A percentile compares a stretch with the other conserved stretches of the same genome.
Conservation (phyloP, 2,329 filamentous ascomycete species). For the Colletotrichum orchidophilum region DNA sequence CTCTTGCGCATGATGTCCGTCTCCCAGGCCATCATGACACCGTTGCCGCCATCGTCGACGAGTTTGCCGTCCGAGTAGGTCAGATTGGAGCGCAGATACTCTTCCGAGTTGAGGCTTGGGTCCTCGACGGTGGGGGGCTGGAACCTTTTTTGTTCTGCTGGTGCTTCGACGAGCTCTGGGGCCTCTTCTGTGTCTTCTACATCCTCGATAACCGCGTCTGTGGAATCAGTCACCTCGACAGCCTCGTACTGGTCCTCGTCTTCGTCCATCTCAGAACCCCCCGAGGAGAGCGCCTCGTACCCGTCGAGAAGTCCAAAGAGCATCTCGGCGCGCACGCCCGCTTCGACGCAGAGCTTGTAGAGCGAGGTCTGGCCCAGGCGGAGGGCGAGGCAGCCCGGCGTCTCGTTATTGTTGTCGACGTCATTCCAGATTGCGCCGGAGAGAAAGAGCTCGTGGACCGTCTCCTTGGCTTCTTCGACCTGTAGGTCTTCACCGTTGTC, state of each 20-base stretch:
- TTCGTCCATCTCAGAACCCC: slow-evolving; percentile 52
- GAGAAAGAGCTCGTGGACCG: slow-evolving; percentile 80
- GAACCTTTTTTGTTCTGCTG: slow-evolving; percentile 42
- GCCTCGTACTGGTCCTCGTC: slow-evolving; percentile 60
- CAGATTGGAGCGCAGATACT: slow-evolving; percentile 74
- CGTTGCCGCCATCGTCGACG: slow-evolving; percentile 79
- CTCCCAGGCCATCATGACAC: slow-evolving; percentile 96
- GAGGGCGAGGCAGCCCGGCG: slow-evolving; percentile 86
- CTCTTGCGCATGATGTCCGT: slow-evolving; percentile 84
- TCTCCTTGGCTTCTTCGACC: slow-evolving; percentile 71
- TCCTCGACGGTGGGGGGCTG: slow-evolving; percentile 48
- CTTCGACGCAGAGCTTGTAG: slow-evolving; percentile 87
- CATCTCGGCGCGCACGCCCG: slow-evolving; percentile 90
- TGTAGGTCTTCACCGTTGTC: slow-evolving; percentile 41
- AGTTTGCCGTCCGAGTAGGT: slow-evolving; percentile 73
- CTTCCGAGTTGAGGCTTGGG: slow-evolving; percentile 67
- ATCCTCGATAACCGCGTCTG: slow-evolving; percentile 39
- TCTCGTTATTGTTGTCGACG: slow-evolving; percentile 85
- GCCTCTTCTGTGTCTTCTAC: slow-evolving; percentile 37
- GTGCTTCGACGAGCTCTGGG: slow-evolving; percentile 39
- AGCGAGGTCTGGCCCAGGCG: slow-evolving; percentile 74
- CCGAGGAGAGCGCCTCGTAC: slow-evolving; percentile 77
- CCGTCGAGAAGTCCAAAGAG: slow-evolving; percentile 83
- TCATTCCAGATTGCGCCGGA: slow-evolving; percentile 98
- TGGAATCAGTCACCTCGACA: slow-evolving; percentile 46